A percentile compares a stretch with the other conserved stretches of the same genome.
These are phyloP conservation scores for Debaryomyces hansenii DNA, from an alignment of 805 yeast genomes.

Conservation along the genomic window DNA sequence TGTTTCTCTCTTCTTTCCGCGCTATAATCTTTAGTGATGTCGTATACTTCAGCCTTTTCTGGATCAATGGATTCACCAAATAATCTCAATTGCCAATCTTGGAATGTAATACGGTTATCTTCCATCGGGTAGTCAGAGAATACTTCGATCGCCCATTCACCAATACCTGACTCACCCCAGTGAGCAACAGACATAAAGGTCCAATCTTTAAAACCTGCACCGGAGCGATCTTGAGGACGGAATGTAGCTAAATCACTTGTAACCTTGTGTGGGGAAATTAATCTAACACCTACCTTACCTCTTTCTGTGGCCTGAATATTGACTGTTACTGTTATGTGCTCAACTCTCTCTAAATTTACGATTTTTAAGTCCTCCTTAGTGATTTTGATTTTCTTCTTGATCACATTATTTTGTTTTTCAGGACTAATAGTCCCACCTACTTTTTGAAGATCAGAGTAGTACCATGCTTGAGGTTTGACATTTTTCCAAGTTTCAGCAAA, in stretches of 20 bases:
- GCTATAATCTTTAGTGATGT: conserved; percentile 50
- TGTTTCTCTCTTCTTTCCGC: conserved; percentile 31
- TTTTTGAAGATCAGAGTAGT: conserved; percentile 44
- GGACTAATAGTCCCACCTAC: conserved; percentile 28
- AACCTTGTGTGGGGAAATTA: conserved; percentile 76
- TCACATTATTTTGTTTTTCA: conserved; percentile 9
- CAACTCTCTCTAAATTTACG: conserved; percentile 69
- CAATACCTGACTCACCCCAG: conserved; percentile 85
- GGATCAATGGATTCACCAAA: conserved; percentile 81
- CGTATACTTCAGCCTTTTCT: conserved; percentile 56
- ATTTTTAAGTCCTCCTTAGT: conserved; percentile 47
- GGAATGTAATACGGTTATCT: conserved; percentile 39
- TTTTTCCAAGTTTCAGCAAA: conserved; percentile 74
- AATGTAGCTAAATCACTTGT: conserved; percentile 70
- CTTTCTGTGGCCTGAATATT: conserved; percentile 63
- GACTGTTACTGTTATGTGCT: conserved; percentile 83
- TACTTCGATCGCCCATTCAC: conserved; percentile 80
- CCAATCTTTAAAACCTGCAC: conserved; percentile 74
- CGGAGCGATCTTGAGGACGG: conserved; percentile 57
- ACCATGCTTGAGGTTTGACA: conserved; percentile 93
- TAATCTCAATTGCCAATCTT: conserved; percentile 72
- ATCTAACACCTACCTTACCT: conserved; percentile 66
- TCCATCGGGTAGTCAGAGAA: conserved; percentile 35
- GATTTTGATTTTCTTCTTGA: conserved; percentile 40
- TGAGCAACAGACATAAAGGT: conserved; percentile 97